phyloP scores from a whole-genome alignment of 441 rosid genomes.

The Croton laevigatus region DNA sequence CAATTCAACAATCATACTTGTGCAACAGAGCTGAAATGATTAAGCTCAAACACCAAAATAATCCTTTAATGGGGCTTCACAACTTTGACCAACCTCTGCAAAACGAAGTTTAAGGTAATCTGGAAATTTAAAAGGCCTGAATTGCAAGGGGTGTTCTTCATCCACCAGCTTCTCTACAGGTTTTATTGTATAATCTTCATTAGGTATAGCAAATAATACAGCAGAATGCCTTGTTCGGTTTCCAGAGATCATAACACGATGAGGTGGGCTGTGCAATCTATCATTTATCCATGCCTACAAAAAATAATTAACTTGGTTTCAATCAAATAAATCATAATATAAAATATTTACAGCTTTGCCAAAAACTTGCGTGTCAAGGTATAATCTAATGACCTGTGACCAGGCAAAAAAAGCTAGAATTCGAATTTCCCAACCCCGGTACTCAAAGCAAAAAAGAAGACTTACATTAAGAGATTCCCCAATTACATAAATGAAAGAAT shows the following conservation, averaged over 20 bases:
- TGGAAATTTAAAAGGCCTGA: constrained; percentile 26
- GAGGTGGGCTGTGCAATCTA: constrained; percentile 12
- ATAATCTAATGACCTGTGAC: too few species aligned
- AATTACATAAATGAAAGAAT: constrained; percentile 14
- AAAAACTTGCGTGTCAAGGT: too few species aligned
- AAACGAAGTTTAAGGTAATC: constrained; percentile 17
- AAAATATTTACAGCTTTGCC: too few species aligned
- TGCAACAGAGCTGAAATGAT: not conserved
- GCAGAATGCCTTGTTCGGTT: constrained; percentile 21
- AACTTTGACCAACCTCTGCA: constrained; percentile 16
- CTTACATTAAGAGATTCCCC: constrained; percentile 25
- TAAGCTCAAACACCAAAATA: constrained; percentile 18
- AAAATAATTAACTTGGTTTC: not conserved
- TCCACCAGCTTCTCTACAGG: constrained; percentile 27
- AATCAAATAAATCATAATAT: too few species aligned
- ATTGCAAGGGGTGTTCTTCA: constrained; percentile 29
- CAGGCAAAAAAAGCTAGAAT: too few species aligned
- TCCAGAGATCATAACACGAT: constrained; percentile 29
- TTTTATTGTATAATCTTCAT: constrained; percentile 22
- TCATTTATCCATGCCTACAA: constrained; percentile 28
- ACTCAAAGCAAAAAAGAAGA: too few species aligned
- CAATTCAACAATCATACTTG: not conserved
- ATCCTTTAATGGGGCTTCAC: constrained; percentile 13
- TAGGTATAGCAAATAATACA: constrained; percentile 18
- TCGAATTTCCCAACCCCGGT: not conserved